Percentiles rank a stretch among this genome's conserved stretches.
These are phyloP conservation scores for Zea mays DNA, from an alignment of 176 grass and related monocot species.

Conservation along the genomic window Zm-B73-REFERENCE-NAM-5.0 NC_050097.1:219997501-219998000, in stretches of 20 bases:
- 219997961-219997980: not conserved
- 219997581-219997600: slow-evolving; percentile 88
- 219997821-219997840: not conserved
- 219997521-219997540: not conserved
- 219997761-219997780: not conserved
- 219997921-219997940: not conserved
- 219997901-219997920: not conserved
- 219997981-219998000: not conserved
- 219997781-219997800: too few relatives aligned
- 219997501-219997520: not conserved
- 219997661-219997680: slow-evolving; percentile 45
- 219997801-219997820: not conserved
- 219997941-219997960: not conserved
- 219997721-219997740: not conserved
- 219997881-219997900: not conserved
- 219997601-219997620: slow-evolving; percentile 92
- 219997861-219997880: not conserved
- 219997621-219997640: slow-evolving; percentile 82
- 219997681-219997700: slow-evolving; percentile 1
- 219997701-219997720: not conserved
- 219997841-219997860: slow-evolving; percentile 1
- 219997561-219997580: not conserved
- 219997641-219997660: slow-evolving; percentile 82
- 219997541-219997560: not conserved
- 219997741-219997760: not conserved